Evolutionary conservation across 768 basidiomycete genomes (phyloP).

Genomic region (Hortiboletus campestris): DNA sequence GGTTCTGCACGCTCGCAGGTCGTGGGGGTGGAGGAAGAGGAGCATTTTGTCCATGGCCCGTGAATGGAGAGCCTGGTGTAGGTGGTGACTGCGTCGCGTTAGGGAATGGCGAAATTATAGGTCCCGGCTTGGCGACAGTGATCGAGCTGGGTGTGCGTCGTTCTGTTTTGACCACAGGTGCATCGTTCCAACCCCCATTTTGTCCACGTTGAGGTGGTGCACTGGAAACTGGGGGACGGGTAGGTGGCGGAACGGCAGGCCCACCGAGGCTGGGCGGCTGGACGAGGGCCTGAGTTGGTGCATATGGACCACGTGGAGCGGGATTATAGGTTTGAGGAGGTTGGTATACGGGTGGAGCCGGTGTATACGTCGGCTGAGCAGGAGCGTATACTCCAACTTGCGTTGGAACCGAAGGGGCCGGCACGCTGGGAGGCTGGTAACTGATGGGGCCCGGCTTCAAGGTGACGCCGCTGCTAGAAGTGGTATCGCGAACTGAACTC

Average conservation of each 20-base stretch:
- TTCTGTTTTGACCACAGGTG: conserved; percentile 49
- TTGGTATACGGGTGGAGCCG: conserved; percentile 20
- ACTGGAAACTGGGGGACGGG: conserved; percentile 41
- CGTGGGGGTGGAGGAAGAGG: conserved; percentile 51
- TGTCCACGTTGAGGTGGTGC: conserved; percentile 64
- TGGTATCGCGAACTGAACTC: conserved; percentile 25
- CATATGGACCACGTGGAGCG: conserved; percentile 4
- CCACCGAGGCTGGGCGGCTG: conserved; percentile 43
- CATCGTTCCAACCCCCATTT: conserved; percentile 91
- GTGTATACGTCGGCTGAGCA: conserved; percentile 34
- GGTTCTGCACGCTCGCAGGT: conserved; percentile 36
- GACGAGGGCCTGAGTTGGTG: conserved; percentile 28
- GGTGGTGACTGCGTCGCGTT: conserved; percentile 51
- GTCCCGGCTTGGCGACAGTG: conserved; percentile 52
- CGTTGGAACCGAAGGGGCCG: conserved; percentile 21
- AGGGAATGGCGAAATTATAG: conserved; percentile 90
- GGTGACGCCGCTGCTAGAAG: conserved; percentile 31
- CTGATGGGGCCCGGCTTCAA: conserved; percentile 4
- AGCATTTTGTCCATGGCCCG: conserved; percentile 36
- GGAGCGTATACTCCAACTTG: conserved; percentile 19
- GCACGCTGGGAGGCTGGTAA: conserved; percentile 30
- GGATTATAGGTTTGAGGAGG: background rate
- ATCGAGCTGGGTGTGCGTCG: conserved; percentile 52
- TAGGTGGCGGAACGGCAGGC: conserved; percentile 38
- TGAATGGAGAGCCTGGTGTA: conserved; percentile 47